Percentiles rank a stretch among this genome's conserved stretches.
These are phyloP conservation scores for Penicillium palitans DNA, from an alignment of 2,329 filamentous ascomycete species.

Conservation along the genomic window DNA sequence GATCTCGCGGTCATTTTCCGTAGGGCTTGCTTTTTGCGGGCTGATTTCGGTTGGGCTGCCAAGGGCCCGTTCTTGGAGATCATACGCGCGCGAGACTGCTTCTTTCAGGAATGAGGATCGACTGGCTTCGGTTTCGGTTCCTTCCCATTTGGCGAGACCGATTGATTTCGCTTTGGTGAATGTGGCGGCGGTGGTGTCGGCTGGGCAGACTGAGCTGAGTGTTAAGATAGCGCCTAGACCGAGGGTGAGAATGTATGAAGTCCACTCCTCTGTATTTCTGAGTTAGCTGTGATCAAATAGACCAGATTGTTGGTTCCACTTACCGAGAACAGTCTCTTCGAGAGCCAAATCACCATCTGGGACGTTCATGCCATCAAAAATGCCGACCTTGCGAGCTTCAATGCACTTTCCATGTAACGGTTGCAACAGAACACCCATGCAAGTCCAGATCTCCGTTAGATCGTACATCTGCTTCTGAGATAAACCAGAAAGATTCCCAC, in stretches of 20 bases:
- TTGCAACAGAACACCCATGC: constrained; percentile 57
- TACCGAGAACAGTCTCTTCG: constrained; percentile 57
- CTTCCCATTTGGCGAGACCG: constrained; percentile 59
- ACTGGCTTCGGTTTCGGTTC: constrained; percentile 48
- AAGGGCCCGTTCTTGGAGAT: constrained; percentile 38
- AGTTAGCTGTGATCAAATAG: constrained; percentile 13
- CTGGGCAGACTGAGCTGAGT: constrained; percentile 47
- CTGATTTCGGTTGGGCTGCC: neutral
- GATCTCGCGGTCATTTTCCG: constrained; percentile 18
- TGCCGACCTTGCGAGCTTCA: constrained; percentile 56
- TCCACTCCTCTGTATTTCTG: constrained; percentile 57
- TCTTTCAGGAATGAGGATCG: constrained; percentile 61
- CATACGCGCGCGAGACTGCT: constrained; percentile 60
- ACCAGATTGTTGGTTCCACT: constrained; percentile 16
- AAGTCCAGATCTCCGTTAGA: constrained; percentile 66
- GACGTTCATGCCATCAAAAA: constrained; percentile 58
- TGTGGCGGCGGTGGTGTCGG: constrained; percentile 43
- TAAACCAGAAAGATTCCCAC: constrained; percentile 57
- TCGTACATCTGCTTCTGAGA: constrained; percentile 60
- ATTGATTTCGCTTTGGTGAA: constrained; percentile 56
- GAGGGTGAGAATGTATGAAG: constrained; percentile 59
- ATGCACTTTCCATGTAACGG: constrained; percentile 55
- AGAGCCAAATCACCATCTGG: constrained; percentile 40
- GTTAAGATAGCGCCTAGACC: constrained; percentile 58
- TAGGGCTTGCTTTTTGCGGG: constrained; percentile 15